Conservation (phyloP, 192 early-diverging fungal genomes). For the Podila verticillata region DNA sequence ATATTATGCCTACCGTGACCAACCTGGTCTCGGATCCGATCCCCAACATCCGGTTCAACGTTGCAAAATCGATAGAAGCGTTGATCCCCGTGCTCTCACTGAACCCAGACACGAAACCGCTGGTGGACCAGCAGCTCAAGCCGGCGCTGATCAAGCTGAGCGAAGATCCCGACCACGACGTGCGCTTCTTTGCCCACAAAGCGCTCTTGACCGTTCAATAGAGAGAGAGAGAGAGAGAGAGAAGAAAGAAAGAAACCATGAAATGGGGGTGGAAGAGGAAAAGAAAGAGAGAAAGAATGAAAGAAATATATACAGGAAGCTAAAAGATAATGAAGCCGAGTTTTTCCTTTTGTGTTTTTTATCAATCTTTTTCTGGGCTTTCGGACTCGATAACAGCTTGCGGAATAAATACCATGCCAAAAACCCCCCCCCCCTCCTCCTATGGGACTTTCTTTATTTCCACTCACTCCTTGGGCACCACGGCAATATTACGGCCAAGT, state of each 20-base stretch:
- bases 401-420: too few relatives aligned
- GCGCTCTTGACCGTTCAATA: slow-evolving; percentile 57
- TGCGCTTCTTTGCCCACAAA: slow-evolving; percentile 89
- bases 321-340: background rate
- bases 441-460: too few relatives aligned
- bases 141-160: slow-evolving; percentile 85
- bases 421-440: too few relatives aligned
- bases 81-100: slow-evolving; percentile 83
- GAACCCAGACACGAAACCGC: slow-evolving; percentile 63
- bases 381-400: too few relatives aligned
- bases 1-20: slow-evolving; percentile 89
- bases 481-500: too few relatives aligned
- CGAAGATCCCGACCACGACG: slow-evolving; percentile 93
- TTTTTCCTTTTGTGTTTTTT: background rate
- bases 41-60: slow-evolving; percentile 99
- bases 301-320: background rate
- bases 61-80: slow-evolving; percentile 92
- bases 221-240: background rate
- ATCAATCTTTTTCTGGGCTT: background rate
- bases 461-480: too few relatives aligned
- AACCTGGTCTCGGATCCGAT: slow-evolving; percentile 93
- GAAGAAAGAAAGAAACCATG: too few relatives aligned
- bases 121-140: slow-evolving; percentile 77
- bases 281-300: background rate
- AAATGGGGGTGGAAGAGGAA: background rate